Evolutionary conservation across 768 basidiomycete species (phyloP).

Genomic region (Exsudoporus frostii): DNA sequence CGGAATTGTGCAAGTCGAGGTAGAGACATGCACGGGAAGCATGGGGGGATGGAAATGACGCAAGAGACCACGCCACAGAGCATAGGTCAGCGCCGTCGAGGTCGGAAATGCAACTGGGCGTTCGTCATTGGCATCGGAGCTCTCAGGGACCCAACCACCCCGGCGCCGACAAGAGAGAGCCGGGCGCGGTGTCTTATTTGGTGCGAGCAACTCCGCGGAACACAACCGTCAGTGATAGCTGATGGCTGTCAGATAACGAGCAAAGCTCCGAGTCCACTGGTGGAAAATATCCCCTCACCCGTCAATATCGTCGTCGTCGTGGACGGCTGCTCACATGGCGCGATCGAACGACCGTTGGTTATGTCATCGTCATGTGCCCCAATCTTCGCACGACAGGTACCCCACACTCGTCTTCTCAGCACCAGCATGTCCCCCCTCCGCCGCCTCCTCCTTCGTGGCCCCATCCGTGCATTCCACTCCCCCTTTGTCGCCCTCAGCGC

Average conservation of each 20-base stretch:
- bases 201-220: slow-evolving; percentile 13
- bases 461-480: slow-evolving; percentile 58
- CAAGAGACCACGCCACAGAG: slow-evolving; percentile 1
- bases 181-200: neutral
- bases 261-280: neutral
- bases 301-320: neutral
- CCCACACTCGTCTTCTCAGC: slow-evolving; percentile 10
- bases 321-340: neutral
- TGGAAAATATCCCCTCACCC: too few species aligned
- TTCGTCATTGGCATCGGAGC: slow-evolving; percentile 2
- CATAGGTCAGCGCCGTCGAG: slow-evolving; percentile 18
- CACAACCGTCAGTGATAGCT: neutral
- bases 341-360: slow-evolving; percentile 7
- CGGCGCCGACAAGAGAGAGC: slow-evolving; percentile 7
- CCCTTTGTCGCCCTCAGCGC: slow-evolving; percentile 55
- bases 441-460: slow-evolving; percentile 5
- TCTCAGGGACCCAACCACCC: slow-evolving; percentile 4
- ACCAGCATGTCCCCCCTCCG: slow-evolving; percentile 22
- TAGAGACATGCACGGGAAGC: slow-evolving; percentile 9
- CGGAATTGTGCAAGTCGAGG: neutral
- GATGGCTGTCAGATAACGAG: neutral
- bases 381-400: slow-evolving; percentile 24
- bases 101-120: slow-evolving; percentile 20
- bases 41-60: slow-evolving; percentile 6
- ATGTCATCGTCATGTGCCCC: slow-evolving; percentile 26